phyloP scores from a whole-genome alignment of 768 basidiomycete species.

The Tricholoma saponaceum region DNA sequence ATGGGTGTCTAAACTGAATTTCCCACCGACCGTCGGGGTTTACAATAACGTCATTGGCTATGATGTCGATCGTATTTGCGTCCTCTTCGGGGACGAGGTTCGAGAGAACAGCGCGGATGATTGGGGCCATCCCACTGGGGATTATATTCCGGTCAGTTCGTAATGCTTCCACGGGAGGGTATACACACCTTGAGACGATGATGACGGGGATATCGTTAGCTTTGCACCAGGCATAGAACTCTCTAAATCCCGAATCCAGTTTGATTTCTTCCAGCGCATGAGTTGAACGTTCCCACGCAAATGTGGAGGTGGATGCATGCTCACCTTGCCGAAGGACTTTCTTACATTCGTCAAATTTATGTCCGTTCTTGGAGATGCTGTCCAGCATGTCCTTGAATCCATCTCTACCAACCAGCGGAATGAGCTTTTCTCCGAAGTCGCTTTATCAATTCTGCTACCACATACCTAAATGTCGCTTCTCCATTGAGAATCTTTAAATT shows the following conservation, averaged over 20 bases:
- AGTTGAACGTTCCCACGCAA: constrained; percentile 1
- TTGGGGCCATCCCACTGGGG: constrained; percentile 87
- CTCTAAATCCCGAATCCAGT: constrained; percentile 85
- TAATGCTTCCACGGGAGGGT: constrained; percentile 2
- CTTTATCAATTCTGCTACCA: no score
- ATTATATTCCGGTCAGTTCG: not conserved
- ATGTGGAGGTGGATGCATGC: constrained; percentile 35
- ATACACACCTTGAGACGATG: constrained; percentile 79
- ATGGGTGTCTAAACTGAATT: constrained; percentile 85
- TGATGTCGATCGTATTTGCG: constrained; percentile 78
- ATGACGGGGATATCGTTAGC: constrained; percentile 78
- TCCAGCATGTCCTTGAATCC: no score
- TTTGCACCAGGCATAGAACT: constrained; percentile 88
- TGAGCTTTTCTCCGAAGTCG: not conserved
- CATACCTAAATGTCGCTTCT: no score
- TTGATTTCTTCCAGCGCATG: constrained; percentile 56
- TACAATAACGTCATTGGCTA: constrained; percentile 85
- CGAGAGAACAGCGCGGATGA: constrained; percentile 88
- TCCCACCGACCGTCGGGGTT: constrained; percentile 68
- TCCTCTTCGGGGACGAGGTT: constrained; percentile 72
- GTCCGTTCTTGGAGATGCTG: constrained; percentile 69
- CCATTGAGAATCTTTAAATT: no score
- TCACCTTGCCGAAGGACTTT: constrained; percentile 56
- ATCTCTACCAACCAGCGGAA: no score
- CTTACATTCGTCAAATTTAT: constrained; percentile 85